A percentile compares a stretch with the other conserved stretches of the same genome.
phyloP scores from a whole-genome alignment of 108 stramenopile genomes.

The Cyclotella baltica region DNA sequence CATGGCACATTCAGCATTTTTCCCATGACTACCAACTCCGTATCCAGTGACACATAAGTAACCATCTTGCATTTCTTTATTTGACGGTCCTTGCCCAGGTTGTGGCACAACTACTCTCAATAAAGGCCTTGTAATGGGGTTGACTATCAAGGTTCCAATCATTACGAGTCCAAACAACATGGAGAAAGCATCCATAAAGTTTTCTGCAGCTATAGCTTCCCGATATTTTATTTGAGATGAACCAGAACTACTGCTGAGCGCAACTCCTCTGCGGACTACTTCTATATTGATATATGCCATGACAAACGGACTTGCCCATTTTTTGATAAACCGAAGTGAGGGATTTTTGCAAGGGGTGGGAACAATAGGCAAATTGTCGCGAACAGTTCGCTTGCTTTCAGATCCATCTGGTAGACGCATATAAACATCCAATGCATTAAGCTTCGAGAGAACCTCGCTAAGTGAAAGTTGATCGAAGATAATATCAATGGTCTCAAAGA shows the following conservation, averaged over 20 bases:
- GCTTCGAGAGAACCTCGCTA: neutral
- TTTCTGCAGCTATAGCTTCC: slow-evolving; percentile 54
- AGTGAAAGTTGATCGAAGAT: slow-evolving; percentile 19
- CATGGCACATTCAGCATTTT: slow-evolving; percentile 51
- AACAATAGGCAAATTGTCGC: slow-evolving; percentile 22
- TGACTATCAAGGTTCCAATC: slow-evolving; percentile 49
- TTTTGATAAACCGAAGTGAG: slow-evolving; percentile 5
- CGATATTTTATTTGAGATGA: slow-evolving; percentile 53
- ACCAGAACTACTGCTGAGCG: slow-evolving; percentile 45
- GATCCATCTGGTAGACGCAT: slow-evolving; percentile 42
- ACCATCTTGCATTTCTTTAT: slow-evolving; percentile 68
- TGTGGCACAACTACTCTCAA: slow-evolving; percentile 64
- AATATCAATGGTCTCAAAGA: slow-evolving; percentile 26
- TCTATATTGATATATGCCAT: slow-evolving; percentile 79
- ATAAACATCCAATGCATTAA: slow-evolving; percentile 45
- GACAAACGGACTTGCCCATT: slow-evolving; percentile 67
- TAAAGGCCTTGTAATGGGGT: slow-evolving; percentile 65
- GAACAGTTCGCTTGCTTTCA: slow-evolving; percentile 38
- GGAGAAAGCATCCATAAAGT: slow-evolving; percentile 53
- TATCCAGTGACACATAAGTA: slow-evolving; percentile 59
- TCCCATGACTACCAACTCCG: slow-evolving; percentile 67
- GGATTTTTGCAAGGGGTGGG: slow-evolving; percentile 28
- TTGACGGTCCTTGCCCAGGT: slow-evolving; percentile 85
- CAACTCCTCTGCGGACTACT: slow-evolving; percentile 68
- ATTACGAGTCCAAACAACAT: slow-evolving; percentile 43